Evolutionary conservation across 148 eudicot genomes (phyloP).

Genomic region (Rhododendron vialii): DNA sequence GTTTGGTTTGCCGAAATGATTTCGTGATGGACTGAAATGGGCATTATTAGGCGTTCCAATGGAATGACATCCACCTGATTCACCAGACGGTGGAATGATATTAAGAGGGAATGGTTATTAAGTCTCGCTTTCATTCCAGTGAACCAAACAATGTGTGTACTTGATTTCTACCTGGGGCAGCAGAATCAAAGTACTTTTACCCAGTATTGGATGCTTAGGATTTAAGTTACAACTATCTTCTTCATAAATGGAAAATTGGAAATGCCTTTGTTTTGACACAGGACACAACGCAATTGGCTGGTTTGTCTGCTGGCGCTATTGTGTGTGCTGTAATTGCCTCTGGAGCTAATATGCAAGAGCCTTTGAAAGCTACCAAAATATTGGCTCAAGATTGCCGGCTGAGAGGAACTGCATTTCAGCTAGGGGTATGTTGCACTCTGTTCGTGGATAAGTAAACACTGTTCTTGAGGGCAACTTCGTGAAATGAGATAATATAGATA

Average conservation of each 20-base stretch:
- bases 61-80: background rate
- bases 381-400: conserved; percentile 88
- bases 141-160: background rate
- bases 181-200: background rate
- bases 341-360: conserved; percentile 44
- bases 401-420: conserved; percentile 84
- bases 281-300: conserved; percentile 95
- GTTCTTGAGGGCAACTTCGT: background rate
- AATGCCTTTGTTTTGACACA: conserved; percentile 27
- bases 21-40: too few relatives aligned
- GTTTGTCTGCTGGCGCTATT: conserved; percentile 98
- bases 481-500: background rate
- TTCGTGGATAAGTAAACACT: background rate
- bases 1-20: background rate
- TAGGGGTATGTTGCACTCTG: conserved; percentile 50
- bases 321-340: conserved; percentile 55
- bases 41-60: too few relatives aligned
- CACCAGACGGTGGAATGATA: background rate
- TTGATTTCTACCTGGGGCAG: too few relatives aligned
- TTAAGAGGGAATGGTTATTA: background rate
- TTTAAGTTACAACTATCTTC: background rate
- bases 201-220: background rate
- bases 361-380: conserved; percentile 67
- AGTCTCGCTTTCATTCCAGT: background rate
- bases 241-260: background rate